Evolutionary conservation across 1,139 yeast genomes (phyloP), one percentile per base, ranked within the genome.

Genomic region (Scheffersomyces segobiensis): DNA sequence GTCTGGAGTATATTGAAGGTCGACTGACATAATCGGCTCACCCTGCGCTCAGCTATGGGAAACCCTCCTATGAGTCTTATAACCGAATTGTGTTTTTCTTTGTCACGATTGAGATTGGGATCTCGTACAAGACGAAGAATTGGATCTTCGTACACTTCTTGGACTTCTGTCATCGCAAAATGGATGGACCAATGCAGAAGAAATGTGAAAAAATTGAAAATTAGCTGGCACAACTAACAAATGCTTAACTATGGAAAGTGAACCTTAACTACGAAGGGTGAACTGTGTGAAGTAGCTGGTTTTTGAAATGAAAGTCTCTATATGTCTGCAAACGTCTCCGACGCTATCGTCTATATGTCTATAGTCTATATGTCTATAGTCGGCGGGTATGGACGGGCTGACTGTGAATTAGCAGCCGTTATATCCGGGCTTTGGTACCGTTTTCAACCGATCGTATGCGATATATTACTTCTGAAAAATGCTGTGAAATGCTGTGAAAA

Each of bases 21-120:
- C 22, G 81, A 73, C 60, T 76, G 82, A 65, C 88, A 85, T 65
- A 83, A 73, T 59, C 81, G 78, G 58, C 83, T 80, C n/a, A 84
- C 75, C 60, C 78, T 77, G 42, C 80, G 60, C 62, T 84, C 88
- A 1, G 79, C 68, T 46, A 79, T 64, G 1, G 80, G 72, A 57
- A 83, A 82, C 42, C 74, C 76, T 51, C 80, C 79, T 50, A 85
- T 84, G 20, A 81, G 68, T 56, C 66, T 68, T 2, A 82, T 66
- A 10, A 85, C 68, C 59, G 77, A 71, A 12, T 76, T 68, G 0
- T 86, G 72, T 62, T 83, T 82, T 8, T 65, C 73, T 56, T 77
- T 72, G 55, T 80, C 83, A 58, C 73, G 76, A 63, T 81, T 83
- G 51, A 85, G 71, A 55, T 81, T 72, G 2, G 87, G 84, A 65